These are phyloP conservation scores for Sphaerulina populicola DNA, from an alignment of 2,329 filamentous ascomycete species.

Conservation along the genomic window DNA sequence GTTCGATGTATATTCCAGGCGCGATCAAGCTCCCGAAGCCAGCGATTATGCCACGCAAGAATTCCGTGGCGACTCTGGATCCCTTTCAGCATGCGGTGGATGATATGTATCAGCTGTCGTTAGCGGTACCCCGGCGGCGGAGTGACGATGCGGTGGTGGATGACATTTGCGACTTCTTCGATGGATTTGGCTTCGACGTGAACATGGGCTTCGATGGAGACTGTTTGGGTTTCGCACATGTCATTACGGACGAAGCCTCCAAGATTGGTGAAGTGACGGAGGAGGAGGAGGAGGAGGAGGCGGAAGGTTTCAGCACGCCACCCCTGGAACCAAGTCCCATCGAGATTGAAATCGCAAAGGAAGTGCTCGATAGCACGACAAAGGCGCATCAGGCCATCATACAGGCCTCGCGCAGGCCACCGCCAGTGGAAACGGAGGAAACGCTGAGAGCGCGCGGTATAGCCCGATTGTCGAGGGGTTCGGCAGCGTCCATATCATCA, in stretches of 20 bases:
- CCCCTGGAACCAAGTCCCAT: slow-evolving; percentile 21
- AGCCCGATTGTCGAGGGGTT: slow-evolving; percentile 22
- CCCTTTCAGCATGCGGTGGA: slow-evolving; percentile 33
- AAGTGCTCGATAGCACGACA: slow-evolving; percentile 15
- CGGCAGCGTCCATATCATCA: slow-evolving; percentile 9
- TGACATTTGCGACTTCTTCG: slow-evolving; percentile 38
- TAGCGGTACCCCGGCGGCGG: slow-evolving; percentile 25
- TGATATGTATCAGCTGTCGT: slow-evolving; percentile 25
- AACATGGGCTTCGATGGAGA: slow-evolving; percentile 24
- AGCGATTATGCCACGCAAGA: slow-evolving; percentile 32
- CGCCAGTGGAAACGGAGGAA: slow-evolving; percentile 25
- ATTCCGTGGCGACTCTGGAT: slow-evolving; percentile 36
- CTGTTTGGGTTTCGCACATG: slow-evolving; percentile 9
- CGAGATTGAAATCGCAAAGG: slow-evolving; percentile 23
- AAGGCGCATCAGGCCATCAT: slow-evolving; percentile 4
- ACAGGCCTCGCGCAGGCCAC: slow-evolving; percentile 1
- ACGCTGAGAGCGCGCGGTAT: slow-evolving; percentile 26
- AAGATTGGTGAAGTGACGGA: slow-evolving; percentile 15
- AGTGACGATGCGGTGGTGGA: slow-evolving; percentile 34
- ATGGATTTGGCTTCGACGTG: slow-evolving; percentile 33
- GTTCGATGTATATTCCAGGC: slow-evolving; percentile 36
- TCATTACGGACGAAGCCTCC: slow-evolving; percentile 14
- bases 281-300: slow-evolving; percentile 1
- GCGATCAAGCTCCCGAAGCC: slow-evolving; percentile 36
- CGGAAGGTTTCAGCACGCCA: slow-evolving; percentile 21